phyloP scores from a whole-genome alignment of 805 yeast species.

The Scheffersomyces stipitis region DNA sequence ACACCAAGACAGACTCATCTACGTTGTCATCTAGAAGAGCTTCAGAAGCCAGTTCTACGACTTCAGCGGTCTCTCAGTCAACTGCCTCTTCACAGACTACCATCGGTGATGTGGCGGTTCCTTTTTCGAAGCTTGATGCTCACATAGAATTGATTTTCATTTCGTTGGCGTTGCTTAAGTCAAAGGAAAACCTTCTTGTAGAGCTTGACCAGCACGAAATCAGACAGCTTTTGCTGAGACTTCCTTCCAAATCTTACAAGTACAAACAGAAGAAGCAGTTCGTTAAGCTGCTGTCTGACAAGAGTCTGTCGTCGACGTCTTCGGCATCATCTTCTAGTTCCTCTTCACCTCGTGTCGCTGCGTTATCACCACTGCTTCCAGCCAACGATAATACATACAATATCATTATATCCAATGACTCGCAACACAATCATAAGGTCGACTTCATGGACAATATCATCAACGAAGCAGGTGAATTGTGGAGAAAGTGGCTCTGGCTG shows the following conservation, averaged over 20 bases:
- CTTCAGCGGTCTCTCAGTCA: constrained; percentile 9
- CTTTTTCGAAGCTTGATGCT: constrained; percentile 65
- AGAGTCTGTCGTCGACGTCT: constrained; percentile 3
- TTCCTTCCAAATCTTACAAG: constrained; percentile 47
- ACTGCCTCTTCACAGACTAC: constrained; percentile 5
- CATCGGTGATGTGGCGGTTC: constrained; percentile 24
- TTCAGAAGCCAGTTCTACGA: constrained; percentile 10
- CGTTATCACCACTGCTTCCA: not conserved
- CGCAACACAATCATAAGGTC: constrained; percentile 42
- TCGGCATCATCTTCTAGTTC: constrained; percentile 5
- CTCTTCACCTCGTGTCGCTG: constrained; percentile 3
- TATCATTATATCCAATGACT: constrained; percentile 30
- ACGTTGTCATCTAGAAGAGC: constrained; percentile 7
- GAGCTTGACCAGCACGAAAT: constrained; percentile 92
- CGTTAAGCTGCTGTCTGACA: constrained; percentile 2
- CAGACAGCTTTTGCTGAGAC: constrained; percentile 66
- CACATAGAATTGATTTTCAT: constrained; percentile 76
- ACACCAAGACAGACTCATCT: constrained; percentile 1
- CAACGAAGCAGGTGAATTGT: constrained; percentile 78
- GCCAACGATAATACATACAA: constrained; percentile 1
- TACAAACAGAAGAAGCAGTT: constrained; percentile 31
- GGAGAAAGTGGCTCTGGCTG: constrained; percentile 77
- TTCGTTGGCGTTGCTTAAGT: constrained; percentile 74
- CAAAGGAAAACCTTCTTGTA: constrained; percentile 72
- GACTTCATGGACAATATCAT: constrained; percentile 73